Evolutionary conservation across 2,329 filamentous ascomycete species (phyloP).

Genomic region (Botrytis sinoallii): DNA sequence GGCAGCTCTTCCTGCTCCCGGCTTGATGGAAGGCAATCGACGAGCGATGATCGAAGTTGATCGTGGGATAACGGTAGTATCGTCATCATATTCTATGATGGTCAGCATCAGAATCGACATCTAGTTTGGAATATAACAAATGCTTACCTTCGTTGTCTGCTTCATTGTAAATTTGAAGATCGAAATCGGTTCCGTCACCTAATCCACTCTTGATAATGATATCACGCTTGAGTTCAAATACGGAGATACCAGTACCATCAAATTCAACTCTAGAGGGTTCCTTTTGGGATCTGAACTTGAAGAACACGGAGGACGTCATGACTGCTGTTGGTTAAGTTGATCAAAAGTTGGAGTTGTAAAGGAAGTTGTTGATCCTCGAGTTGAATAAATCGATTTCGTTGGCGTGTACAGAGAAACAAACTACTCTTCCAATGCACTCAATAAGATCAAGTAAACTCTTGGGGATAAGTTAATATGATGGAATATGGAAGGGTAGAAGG

Average conservation of each 20-base stretch:
- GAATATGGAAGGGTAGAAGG: constrained; percentile 27
- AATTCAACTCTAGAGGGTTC: constrained; percentile 93
- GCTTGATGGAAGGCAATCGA: constrained; percentile 77
- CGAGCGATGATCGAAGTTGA: constrained; percentile 91
- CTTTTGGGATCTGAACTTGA: constrained; percentile 99
- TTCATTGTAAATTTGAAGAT: constrained; percentile 90
- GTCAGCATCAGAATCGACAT: constrained; percentile 40
- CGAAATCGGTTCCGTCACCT: constrained; percentile 94
- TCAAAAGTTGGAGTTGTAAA: constrained; percentile 20
- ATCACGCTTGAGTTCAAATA: constrained; percentile 98
- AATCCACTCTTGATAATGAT: constrained; percentile 93
- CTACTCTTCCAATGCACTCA: constrained; percentile 29
- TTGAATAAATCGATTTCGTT: constrained; percentile 19
- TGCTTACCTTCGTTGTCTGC: constrained; percentile 82
- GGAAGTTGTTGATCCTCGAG: constrained; percentile 18
- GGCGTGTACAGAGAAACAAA: constrained; percentile 23
- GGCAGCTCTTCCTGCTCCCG: constrained; percentile 84
- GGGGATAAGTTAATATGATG: constrained; percentile 30
- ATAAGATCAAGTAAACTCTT: constrained; percentile 28
- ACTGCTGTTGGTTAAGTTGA: constrained; percentile 26
- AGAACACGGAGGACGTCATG: constrained; percentile 79
- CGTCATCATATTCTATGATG: constrained; percentile 84
- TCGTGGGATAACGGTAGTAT: constrained; percentile 93
- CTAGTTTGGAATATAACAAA: background rate
- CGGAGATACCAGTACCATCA: constrained; percentile 94